Base-by-base conservation (phyloP, 192 early-diverging fungal genomes). In the Spizellomyces punctatus region DNA sequence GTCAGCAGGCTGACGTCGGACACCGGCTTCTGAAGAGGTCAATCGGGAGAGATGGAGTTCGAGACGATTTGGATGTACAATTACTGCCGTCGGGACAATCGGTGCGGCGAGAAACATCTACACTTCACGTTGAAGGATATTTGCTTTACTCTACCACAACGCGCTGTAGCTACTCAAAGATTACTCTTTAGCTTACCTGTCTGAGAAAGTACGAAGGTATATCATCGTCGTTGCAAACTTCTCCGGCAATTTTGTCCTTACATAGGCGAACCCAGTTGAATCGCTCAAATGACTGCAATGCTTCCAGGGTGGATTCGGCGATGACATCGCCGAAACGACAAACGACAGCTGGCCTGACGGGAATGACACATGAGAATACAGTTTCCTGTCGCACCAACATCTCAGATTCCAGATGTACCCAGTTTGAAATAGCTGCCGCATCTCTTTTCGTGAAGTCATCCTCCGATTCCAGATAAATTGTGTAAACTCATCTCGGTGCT, bases 391-490 rank as follows among this genome's bases (percentile, higher is more conserved):
- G 14, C 8, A n/a, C 0, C 9, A n/a, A 19, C 57, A 64, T 41
- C 4, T 2, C 17, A 43, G 19, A 68, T 61, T 6, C 36, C 5
- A 43, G 58, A 42, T 57, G 17, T 71, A 79, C 82, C 85, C 83
- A 22, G 72, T 69, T 71, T 82, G 85, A 64, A 83, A 87, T 60
- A 87, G 67, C 10, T 44, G 12, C 41, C 82, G 63, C 63, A 83
- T 64, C 22, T 87, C 82, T 42, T 73, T 73, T 50, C 78, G 66
- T 16, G 80, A 64, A 14, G 77, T 68, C 45, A 82, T 41, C 43
- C 85, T 63, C 2, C 85, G 62, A 58, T 85, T 85, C 81, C 83
- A 85, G 17, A 87, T 83, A 54, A 85, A 87, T 58, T 85, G 85
- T 12, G 77, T 50, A 52, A 87, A 87, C 12, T 83, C 81, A 36